Evolutionary conservation across 805 yeast species (phyloP), one percentile per base, ranked within the genome.

Genomic region (Tetrapisispora taiwanensis): DNA sequence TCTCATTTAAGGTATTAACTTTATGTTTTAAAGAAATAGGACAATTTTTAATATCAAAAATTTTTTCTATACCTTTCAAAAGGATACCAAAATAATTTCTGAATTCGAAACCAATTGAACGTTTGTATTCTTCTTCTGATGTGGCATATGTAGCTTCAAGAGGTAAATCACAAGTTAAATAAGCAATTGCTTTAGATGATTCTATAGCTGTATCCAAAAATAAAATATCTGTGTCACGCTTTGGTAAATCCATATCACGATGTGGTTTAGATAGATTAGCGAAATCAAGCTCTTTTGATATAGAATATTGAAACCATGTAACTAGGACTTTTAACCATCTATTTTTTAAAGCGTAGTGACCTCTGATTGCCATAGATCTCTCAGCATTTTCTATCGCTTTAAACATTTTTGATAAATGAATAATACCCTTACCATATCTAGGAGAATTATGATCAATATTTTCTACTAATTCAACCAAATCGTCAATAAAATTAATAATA

Each of bases 31-130:
- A 49, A 1, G 71, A 61, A 3, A 65, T 57, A 1, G 72, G 66
- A 44, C 58, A 67, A 7, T 51, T 56, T 4, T 67, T 68, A 13
- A 53, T 42, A 39, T 63, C 59, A 35, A 66, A 58, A 42, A 62
- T 66, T 48, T 61, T 67, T 43, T 68, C 72, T 22, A 70, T 50
- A 3, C 73, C 73, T 46, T 67, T 67, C 41, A 70, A 41, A 14
- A 84, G 55, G 63, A 81, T 55, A 71, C 79, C 79, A 60, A 82
- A 84, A 53, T 80, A 82, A 48, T 79, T 79, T 4, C 82, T 79
- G 60, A 84, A 84, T 10, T 78, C 71, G 38, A 81, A 74, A 27
- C 76, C 76, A 52, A 74, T 76, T 30, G 78, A 73, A 48, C 75
- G 73, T 34, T 66, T 67, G 30, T 76, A 53, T 50, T 79, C 84